phyloP scores from a whole-genome alignment of 805 yeast species.

The Starmerella potacharoeniae region DNA sequence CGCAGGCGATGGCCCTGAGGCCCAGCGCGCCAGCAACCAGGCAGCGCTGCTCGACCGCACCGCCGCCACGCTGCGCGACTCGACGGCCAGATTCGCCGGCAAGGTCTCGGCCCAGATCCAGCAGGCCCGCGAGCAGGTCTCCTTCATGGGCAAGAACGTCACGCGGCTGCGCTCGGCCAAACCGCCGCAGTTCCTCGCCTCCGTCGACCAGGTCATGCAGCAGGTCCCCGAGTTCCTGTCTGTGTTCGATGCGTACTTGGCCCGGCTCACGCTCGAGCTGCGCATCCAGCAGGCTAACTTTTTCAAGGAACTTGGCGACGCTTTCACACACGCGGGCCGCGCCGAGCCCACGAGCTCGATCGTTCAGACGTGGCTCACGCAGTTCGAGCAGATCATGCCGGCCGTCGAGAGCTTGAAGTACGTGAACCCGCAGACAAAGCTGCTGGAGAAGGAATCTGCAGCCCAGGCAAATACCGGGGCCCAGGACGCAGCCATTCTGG shows the following conservation, averaged over 20 bases:
- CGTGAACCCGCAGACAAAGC: constrained; percentile 6
- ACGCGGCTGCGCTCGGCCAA: constrained; percentile 8
- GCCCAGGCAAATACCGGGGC: not conserved
- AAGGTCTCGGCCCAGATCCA: constrained; percentile 19
- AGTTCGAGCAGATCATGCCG: constrained; percentile 19
- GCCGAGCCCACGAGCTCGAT: constrained; percentile 15
- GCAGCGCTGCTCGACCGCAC: constrained; percentile 1
- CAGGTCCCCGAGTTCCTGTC: constrained; percentile 15
- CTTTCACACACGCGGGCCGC: constrained; percentile 22
- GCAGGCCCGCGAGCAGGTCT: constrained; percentile 12
- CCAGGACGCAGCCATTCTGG: constrained; percentile 6
- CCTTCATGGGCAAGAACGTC: constrained; percentile 2
- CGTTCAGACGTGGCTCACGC: constrained; percentile 10
- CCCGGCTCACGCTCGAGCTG: constrained; percentile 16
- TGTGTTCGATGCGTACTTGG: constrained; percentile 17
- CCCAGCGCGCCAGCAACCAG: constrained; percentile 4
- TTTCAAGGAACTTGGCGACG: constrained; percentile 21
- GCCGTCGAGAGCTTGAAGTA: constrained; percentile 21
- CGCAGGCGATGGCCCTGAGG: not conserved
- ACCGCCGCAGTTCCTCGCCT: constrained; percentile 5
- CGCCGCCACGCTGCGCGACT: constrained; percentile 1
- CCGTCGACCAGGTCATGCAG: not conserved
- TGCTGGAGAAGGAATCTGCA: not conserved
- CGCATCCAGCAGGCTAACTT: constrained; percentile 14
- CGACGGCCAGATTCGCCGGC: constrained; percentile 19